phyloP scores from a whole-genome alignment of 2,329 filamentous ascomycete genomes.

The Microascus cirrosus region DNA sequence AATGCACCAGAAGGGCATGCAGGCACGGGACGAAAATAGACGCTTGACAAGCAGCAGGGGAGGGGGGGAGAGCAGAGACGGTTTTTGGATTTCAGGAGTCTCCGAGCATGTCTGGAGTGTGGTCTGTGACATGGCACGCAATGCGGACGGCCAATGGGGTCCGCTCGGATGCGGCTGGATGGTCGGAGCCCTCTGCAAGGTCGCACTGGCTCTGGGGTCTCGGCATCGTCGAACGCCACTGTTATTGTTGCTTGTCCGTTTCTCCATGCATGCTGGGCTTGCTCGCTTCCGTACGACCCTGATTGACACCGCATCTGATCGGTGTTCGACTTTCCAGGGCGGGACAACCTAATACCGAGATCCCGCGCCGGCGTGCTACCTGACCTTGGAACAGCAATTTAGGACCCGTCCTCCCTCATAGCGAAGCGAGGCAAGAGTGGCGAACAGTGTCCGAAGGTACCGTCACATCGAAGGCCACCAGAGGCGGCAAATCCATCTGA shows the following conservation, averaged over 20 bases:
- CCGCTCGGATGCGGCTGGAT: background rate
- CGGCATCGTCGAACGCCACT: background rate
- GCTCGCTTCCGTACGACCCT: background rate
- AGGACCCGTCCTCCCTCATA: background rate
- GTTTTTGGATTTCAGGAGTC: slow-evolving; percentile 1
- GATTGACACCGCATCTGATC: background rate
- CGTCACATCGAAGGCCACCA: background rate
- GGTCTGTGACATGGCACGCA: slow-evolving; percentile 5
- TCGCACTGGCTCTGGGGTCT: background rate
- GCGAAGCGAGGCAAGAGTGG: background rate
- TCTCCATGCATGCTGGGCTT: background rate
- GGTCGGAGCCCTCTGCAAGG: slow-evolving; percentile 1
- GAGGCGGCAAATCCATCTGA: background rate
- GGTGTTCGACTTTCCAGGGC: background rate
- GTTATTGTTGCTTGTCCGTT: background rate
- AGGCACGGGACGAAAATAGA: background rate
- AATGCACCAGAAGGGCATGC: background rate
- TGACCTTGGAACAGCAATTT: background rate
- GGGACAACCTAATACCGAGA: background rate
- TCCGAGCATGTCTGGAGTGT: slow-evolving; percentile 1
- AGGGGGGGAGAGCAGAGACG: background rate
- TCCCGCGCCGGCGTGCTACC: background rate
- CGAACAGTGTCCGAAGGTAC: background rate
- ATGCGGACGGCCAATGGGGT: slow-evolving; percentile 1
- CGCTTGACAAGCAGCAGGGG: background rate